Evolutionary conservation across 805 yeast species (phyloP), one percentile per base, ranked within the genome.

Genomic region (Danielia oregonensis): DNA sequence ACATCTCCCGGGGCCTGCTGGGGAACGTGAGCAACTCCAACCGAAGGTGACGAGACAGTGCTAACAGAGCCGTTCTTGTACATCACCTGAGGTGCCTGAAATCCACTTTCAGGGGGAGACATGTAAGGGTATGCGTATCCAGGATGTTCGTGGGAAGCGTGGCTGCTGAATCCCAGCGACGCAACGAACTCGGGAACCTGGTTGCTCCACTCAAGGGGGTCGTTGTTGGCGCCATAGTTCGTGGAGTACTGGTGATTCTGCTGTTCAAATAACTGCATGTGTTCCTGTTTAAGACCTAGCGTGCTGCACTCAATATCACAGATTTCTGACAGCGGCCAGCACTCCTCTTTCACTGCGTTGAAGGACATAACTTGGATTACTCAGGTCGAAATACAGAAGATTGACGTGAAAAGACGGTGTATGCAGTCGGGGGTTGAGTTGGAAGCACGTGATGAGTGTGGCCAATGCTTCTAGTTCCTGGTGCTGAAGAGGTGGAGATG

Each of bases 251-350:
- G n/a, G n/a, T n/a, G n/a, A n/a, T n/a, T n/a, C n/a, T 18, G 30
- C 16, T 18, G 30, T 15, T 30, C 27, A 16, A 24, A 17, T 16
- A 24, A 11, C 11, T 13, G 27, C 35, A 31, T 26, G 24, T 16
- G 14, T 10, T 18, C 27, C 5, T 32, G 33, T 23, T 23, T 30
- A 10, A 28, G 13, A 7, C 23, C 19, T 14, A 21, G 19, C 14
- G 14, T 28, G 3, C 33, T 34, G 23, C 32, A 26, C 10, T 29
- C 35, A 15, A 37, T 29, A 15, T 37, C 41, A 26, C 41, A 37
- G 14, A 37, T 37, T 11, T 37, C 40, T n/a, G n/a, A n/a, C n/a
- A 2, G 30, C 36, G 6, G 22, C 22, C 22, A 19, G 9, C 6
- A 19, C 9, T 19, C 22, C 19, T 13, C n/a, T 24, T 17, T 17